phyloP scores from a whole-genome alignment of 345 rosid species.

The Syzygium aqueum region DNA sequence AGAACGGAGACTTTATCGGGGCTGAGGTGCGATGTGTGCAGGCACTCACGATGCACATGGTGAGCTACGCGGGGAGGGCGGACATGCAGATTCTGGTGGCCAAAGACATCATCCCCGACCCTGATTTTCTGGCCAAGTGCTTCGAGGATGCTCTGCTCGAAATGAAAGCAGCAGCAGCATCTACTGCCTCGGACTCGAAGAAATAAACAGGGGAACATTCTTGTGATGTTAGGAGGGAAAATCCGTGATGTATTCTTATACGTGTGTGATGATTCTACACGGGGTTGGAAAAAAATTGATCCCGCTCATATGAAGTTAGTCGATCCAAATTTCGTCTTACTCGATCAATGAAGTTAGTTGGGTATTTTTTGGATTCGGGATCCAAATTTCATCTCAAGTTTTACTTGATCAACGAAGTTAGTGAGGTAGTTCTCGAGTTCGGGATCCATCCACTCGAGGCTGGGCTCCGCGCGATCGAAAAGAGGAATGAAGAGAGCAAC shows the following conservation, averaged over 20 bases:
- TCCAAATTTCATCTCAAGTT: not conserved
- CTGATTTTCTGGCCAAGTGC: constrained; percentile 50
- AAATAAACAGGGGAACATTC: not conserved
- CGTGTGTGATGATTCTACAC: not conserved
- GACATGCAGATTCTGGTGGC: constrained; percentile 58
- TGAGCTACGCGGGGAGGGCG: constrained; percentile 55
- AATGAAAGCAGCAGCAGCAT: constrained; percentile 41
- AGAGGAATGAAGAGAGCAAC: not conserved
- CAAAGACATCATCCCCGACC: constrained; percentile 56
- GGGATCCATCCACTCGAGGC: not conserved
- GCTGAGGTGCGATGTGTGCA: not conserved
- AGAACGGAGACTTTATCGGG: not conserved
- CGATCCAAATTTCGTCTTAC: not conserved
- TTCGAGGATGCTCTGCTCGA: constrained; percentile 42
- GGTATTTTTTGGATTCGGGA: not conserved
- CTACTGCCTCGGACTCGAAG: not conserved
- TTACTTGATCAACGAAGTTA: not conserved
- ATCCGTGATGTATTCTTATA: not conserved
- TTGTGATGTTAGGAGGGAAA: not conserved
- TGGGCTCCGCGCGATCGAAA: not conserved
- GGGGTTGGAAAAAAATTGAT: not conserved
- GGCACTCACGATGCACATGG: constrained; percentile 40
- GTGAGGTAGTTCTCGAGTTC: not conserved
- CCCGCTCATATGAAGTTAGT: not conserved
- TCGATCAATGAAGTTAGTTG: not conserved